Evolutionary conservation across 2,329 filamentous ascomycete genomes (phyloP).

Genomic region (Penicillium italicum): DNA sequence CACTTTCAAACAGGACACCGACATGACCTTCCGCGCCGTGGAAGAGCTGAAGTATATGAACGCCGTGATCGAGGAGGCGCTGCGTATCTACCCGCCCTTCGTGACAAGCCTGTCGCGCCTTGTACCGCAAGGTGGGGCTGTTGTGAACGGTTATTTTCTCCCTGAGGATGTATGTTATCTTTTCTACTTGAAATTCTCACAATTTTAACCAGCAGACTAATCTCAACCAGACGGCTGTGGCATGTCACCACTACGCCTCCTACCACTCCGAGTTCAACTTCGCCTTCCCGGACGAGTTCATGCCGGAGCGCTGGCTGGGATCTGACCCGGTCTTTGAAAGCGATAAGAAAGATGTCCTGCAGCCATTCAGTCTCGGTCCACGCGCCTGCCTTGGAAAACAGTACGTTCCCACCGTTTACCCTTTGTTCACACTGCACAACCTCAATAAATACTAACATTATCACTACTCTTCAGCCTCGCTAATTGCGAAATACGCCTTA

Average conservation of each 20-base stretch:
- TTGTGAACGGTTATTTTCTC: slow-evolving; percentile 36
- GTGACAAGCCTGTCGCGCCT: slow-evolving; percentile 25
- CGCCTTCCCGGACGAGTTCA: slow-evolving; percentile 22
- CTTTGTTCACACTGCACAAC: background rate
- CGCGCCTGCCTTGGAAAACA: slow-evolving; percentile 36
- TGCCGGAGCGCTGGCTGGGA: slow-evolving; percentile 36
- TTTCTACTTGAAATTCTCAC: background rate
- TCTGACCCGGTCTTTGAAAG: slow-evolving; percentile 12
- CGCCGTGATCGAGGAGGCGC: slow-evolving; percentile 48
- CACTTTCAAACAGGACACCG: slow-evolving; percentile 18
- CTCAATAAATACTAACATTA: background rate
- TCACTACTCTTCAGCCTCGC: slow-evolving; percentile 17
- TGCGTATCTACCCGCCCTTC: slow-evolving; percentile 47
- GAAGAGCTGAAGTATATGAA: slow-evolving; percentile 41
- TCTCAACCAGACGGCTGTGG: slow-evolving; percentile 11
- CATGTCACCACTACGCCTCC: slow-evolving; percentile 25
- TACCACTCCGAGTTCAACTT: slow-evolving; percentile 28
- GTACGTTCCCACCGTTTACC: slow-evolving; percentile 8
- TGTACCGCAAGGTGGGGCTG: slow-evolving; percentile 30
- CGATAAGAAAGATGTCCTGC: slow-evolving; percentile 25
- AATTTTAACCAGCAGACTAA: background rate
- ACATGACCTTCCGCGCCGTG: slow-evolving; percentile 33
- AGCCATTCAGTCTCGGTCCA: slow-evolving; percentile 38
- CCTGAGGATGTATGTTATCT: slow-evolving; percentile 20
- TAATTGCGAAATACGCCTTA: slow-evolving; percentile 26